Percentiles rank a stretch among this genome's conserved stretches.
Evolutionary conservation across 495 filamentous ascomycete genomes (phyloP).

Genomic region (Ramalina intermedia): DNA sequence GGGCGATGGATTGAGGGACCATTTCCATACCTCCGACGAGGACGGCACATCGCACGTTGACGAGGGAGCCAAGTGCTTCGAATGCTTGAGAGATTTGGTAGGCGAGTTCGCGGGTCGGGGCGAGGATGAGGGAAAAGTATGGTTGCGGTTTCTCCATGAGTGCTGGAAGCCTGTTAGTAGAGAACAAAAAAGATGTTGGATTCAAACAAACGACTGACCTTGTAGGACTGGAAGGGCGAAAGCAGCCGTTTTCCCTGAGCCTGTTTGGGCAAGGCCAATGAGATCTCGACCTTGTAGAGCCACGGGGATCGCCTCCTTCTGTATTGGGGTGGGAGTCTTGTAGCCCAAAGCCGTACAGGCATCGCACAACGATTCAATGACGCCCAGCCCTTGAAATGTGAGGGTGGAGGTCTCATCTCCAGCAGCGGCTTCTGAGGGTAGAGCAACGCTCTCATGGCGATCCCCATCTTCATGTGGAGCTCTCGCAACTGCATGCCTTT

Average conservation of each 20-base stretch:
- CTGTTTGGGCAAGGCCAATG: conserved; percentile 89
- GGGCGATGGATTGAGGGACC: conserved; percentile 73
- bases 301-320: conserved; percentile 61
- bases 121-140: conserved; percentile 66
- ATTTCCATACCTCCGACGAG: conserved; percentile 93
- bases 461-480: not conserved
- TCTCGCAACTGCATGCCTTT: not conserved
- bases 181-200: not conserved
- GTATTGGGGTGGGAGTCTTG: conserved; percentile 71
- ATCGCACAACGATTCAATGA: conserved; percentile 78
- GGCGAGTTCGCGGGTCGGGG: conserved; percentile 84
- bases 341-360: conserved; percentile 70
- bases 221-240: conserved; percentile 86
- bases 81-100: conserved; percentile 77
- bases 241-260: conserved; percentile 84
- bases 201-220: conserved; percentile 16
- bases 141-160: conserved; percentile 71
- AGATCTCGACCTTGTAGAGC: conserved; percentile 73
- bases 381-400: conserved; percentile 71
- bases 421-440: not conserved
- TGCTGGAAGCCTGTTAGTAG: conserved; percentile 19
- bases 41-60: conserved; percentile 62
- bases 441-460: not conserved
- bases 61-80: conserved; percentile 69
- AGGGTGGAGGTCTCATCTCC: conserved; percentile 26